These are phyloP conservation scores for Russula dissimulans DNA, from an alignment of 768 basidiomycete genomes.

Conservation along the genomic window DNA sequence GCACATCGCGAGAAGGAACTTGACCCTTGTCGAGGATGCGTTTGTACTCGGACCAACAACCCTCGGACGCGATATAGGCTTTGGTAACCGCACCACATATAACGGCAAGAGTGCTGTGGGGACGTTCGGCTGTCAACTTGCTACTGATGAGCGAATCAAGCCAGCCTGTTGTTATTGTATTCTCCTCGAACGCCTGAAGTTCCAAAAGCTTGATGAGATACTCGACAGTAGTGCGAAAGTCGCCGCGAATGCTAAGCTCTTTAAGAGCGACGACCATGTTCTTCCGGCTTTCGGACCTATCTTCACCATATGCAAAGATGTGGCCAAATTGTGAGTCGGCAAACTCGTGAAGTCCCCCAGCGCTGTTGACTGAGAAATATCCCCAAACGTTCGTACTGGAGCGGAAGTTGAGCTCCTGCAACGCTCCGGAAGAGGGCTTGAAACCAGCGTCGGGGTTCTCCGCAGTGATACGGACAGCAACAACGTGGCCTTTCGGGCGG, in stretches of 20 bases:
- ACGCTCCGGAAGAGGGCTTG: constrained; percentile 94
- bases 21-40: constrained; percentile 96
- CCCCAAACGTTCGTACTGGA: constrained; percentile 99
- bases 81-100: constrained; percentile 95
- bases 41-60: constrained; percentile 88
- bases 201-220: constrained; percentile 98
- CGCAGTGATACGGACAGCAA: constrained; percentile 97
- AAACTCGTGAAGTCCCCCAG: constrained; percentile 97
- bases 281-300: constrained; percentile 89
- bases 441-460: constrained; percentile 99
- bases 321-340: constrained; percentile 99
- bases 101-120: constrained; percentile 86
- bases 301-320: constrained; percentile 97
- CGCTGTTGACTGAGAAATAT: constrained; percentile 94
- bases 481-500: constrained; percentile 94
- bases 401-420: constrained; percentile 99
- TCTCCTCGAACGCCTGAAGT: constrained; percentile 91
- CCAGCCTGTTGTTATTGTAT: constrained; percentile 98
- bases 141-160: constrained; percentile 94
- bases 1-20: constrained; percentile 85
- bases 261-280: constrained; percentile 99
- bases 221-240: constrained; percentile 97
- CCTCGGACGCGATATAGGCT: constrained; percentile 83
- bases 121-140: constrained; percentile 94
- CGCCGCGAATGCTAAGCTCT: constrained; percentile 96